Evolutionary conservation across 805 yeast species (phyloP), one percentile per base, ranked within the genome.

Genomic region (Candida multigemmis): DNA sequence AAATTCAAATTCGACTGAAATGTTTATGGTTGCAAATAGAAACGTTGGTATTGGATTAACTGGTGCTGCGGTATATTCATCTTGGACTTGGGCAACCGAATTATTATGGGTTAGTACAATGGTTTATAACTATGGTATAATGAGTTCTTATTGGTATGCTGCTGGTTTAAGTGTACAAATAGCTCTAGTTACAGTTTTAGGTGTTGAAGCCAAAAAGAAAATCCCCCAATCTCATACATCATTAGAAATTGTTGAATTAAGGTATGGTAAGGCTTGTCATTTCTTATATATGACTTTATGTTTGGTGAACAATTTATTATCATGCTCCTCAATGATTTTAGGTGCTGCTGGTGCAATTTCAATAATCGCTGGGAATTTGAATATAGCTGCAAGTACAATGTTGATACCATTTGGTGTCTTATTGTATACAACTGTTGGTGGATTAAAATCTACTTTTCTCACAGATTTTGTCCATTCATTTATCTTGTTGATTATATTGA

Each of bases 381-480:
- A 48, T 23, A 43, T 43, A 19, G 53, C 41, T 17, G 53, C 52
- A 6, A 41, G 44, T 21, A 41, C 49, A 7, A 38, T 46, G 51
- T 36, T 47, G 19, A 46, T 48, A 28, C 53, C 50, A 19, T 48
- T 48, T 40, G 56, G 56, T 3, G 74, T 69, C 12, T 45, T 61
- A 31, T 42, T 64, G 16, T 69, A 68, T 38, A 69, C 74, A 0
- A 50, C 61, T 6, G 50, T 62, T 19, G 74, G 74, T 24, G 75
- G 74, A 7, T 44, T 69, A 19, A 65, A 61, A 32, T 65, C 73
- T 6, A 68, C 75, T 3, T 67, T 68, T 35, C 44, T 68, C 19
- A 61, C 74, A 4, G 74, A 68, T 37, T 68, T 37, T 30, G 53
- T 50, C 12, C 53, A 50, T 34, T 37, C 53, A 6, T 37, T 47